Evolutionary conservation across 2,329 filamentous ascomycete genomes (phyloP), one percentile per base, ranked within the genome.

Genomic region (Nectriaceae sp.): DNA sequence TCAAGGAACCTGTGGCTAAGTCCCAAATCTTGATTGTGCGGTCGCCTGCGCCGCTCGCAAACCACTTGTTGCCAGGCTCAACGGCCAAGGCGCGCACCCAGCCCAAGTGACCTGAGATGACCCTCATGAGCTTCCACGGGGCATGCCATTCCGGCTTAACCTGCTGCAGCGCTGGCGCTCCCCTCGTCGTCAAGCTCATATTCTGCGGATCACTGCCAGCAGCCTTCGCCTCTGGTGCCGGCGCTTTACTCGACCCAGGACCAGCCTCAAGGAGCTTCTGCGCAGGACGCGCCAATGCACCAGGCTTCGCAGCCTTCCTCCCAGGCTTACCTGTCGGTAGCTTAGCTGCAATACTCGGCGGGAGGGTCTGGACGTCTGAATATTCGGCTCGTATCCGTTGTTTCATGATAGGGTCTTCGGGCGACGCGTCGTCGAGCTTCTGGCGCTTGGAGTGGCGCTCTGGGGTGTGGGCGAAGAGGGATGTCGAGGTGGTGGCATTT

Each of bases 21-120:
- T 99, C 93, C 93, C 93, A 99, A 55, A 99, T 95, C 76, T 99
- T 99, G 73, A 99, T 97, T 2, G 93, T 97, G 44, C 95, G 80
- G 68, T 99, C 94, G 46, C 93, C 95, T 5, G 93, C 91, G 53
- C 94, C 94, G 61, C 89, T 95, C 18, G 91, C 94, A 69, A 99
- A 99, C 90, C 92, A 99, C 69, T 96, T 84, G 70, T 99, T 99
- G 63, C 90, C 89, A 2, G 95, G 95, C 70, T 99, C 95, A 41
- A 97, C 90, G 1, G 93, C 90, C 62, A 97, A 74, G 58, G 83
- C 83, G 52, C 92, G 81, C 54, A 99, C 94, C 94, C 94, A 99
- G 21, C 94, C 94, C 60, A 99, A 72, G 68, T 97, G 94, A 15
- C 95, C 94, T 1, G 91, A 96, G 57, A 99, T 96, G 53, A 99